Evolutionary conservation across 179 eudicot genomes (phyloP).

Genomic region (Gypsophila paniculata): DNA sequence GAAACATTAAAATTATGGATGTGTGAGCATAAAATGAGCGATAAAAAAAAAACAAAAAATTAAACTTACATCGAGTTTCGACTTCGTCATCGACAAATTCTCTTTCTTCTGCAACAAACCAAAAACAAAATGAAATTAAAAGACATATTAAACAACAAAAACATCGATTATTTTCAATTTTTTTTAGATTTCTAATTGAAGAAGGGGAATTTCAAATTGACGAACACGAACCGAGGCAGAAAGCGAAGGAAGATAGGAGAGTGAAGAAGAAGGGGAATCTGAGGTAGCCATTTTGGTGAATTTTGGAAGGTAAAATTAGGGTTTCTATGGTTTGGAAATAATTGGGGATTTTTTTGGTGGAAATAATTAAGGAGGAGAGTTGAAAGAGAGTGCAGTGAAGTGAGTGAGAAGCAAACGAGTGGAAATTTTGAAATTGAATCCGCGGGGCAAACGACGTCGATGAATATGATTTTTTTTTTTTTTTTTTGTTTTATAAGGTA

Average conservation of each 20-base stretch:
- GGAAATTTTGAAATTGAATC: background rate
- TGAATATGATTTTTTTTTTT: no score
- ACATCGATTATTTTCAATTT: no score
- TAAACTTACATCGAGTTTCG: constrained; percentile 38
- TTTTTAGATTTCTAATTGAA: background rate
- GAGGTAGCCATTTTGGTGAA: background rate
- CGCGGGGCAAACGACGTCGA: background rate
- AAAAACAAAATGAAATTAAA: background rate
- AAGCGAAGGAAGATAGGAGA: constrained; percentile 5
- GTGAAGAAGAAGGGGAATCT: constrained; percentile 4
- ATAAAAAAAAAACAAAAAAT: background rate
- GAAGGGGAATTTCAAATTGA: background rate
- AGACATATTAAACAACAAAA: background rate
- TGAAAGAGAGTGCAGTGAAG: background rate
- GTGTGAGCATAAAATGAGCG: background rate
- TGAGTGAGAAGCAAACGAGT: background rate
- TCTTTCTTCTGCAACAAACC: constrained; percentile 44
- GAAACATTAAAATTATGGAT: background rate
- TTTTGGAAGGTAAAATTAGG: constrained; percentile 2
- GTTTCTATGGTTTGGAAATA: background rate
- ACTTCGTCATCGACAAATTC: constrained; percentile 30
- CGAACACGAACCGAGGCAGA: constrained; percentile 6
- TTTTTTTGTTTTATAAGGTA: no score
- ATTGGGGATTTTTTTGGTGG: background rate
- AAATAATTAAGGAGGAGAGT: background rate